phyloP scores from a whole-genome alignment of 371 early-diverging fungal genomes.

The Mucor irregularis region DNA sequence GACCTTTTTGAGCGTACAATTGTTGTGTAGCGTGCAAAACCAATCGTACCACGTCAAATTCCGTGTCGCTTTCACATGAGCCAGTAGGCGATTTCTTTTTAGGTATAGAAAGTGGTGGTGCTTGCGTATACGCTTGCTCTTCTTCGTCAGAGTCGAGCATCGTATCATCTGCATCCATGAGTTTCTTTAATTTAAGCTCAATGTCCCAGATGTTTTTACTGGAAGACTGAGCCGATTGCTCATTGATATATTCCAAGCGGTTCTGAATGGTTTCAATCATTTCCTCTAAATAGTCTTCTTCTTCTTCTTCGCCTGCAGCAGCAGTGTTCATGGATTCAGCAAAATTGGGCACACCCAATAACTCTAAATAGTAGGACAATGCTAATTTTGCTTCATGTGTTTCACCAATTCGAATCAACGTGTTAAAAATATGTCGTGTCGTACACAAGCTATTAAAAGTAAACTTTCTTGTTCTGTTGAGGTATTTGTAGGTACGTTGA shows the following conservation, averaged over 20 bases:
- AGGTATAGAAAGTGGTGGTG: background rate
- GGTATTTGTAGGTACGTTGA: slow-evolving; percentile 17
- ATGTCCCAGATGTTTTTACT: no score
- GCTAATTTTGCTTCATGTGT: slow-evolving; percentile 70
- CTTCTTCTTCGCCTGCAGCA: background rate
- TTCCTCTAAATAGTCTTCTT: background rate
- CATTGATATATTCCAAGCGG: background rate
- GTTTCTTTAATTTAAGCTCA: no score
- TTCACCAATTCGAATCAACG: slow-evolving; percentile 58
- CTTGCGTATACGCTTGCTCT: no score
- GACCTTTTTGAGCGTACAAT: background rate
- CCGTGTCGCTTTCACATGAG: slow-evolving; percentile 20
- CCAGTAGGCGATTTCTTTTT: slow-evolving; percentile 16
- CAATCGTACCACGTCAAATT: slow-evolving; percentile 17
- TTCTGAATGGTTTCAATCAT: slow-evolving; percentile 1
- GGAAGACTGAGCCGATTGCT: background rate
- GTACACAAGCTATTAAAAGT: slow-evolving; percentile 74
- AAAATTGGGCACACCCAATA: slow-evolving; percentile 37
- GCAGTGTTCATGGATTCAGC: no score
- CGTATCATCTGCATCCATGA: no score
- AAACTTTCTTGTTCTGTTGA: slow-evolving; percentile 59
- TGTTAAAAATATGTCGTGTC: slow-evolving; percentile 60
- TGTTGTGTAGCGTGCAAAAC: slow-evolving; percentile 4
- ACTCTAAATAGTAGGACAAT: slow-evolving; percentile 56
- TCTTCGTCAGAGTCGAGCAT: no score